A percentile compares a stretch with the other conserved stretches of the same genome.
Evolutionary conservation across 1,284 basidiomycete species (phyloP).

Genomic region (Xanthoconium separans): DNA sequence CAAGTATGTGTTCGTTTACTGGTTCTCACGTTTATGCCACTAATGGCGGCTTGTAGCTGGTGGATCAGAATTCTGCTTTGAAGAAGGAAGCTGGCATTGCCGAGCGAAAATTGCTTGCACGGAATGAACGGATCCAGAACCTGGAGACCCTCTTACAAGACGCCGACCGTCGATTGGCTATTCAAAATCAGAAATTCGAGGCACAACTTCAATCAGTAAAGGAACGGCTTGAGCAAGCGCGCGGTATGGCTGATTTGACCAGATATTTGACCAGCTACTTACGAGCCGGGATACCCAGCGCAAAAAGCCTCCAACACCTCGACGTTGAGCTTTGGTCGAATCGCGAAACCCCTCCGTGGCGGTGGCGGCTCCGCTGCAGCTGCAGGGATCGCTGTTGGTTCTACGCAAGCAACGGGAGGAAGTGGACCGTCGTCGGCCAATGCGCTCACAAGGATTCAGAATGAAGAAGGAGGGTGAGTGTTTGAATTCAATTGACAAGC

Average conservation of each 20-base stretch:
- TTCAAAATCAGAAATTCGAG: conserved; percentile 96
- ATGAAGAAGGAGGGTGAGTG: conserved; percentile 76
- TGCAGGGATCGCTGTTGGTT: conserved; percentile 37
- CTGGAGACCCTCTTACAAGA: conserved; percentile 91
- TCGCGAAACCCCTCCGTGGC: conserved; percentile 94
- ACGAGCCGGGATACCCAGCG: conserved; percentile 43
- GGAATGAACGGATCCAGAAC: conserved; percentile 97
- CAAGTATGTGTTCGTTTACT: conserved; percentile 56
- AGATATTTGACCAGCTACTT: conserved; percentile 8
- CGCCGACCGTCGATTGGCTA: conserved; percentile 86
- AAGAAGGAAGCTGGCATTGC: conserved; percentile 99
- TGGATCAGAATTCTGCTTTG: conserved; percentile 96
- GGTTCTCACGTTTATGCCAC: conserved; percentile 1
- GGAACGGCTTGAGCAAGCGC: conserved; percentile 88
- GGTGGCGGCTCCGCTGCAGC: conserved; percentile 69
- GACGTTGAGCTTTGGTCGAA: conserved; percentile 84
- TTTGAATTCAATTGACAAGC: conserved; percentile 9
- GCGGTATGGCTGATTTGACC: conserved; percentile 58
- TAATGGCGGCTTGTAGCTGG: conserved; percentile 59
- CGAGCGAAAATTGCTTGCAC: conserved; percentile 92
- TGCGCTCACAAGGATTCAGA: conserved; percentile 70
- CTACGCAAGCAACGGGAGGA: conserved; percentile 45
- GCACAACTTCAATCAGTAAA: conserved; percentile 89
- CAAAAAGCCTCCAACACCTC: conserved; percentile 73
- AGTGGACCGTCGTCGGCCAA: conserved; percentile 48